Evolutionary conservation across 495 filamentous ascomycete genomes (phyloP), one percentile per base, ranked within the genome.

Genomic region (Neurospora sp.): DNA sequence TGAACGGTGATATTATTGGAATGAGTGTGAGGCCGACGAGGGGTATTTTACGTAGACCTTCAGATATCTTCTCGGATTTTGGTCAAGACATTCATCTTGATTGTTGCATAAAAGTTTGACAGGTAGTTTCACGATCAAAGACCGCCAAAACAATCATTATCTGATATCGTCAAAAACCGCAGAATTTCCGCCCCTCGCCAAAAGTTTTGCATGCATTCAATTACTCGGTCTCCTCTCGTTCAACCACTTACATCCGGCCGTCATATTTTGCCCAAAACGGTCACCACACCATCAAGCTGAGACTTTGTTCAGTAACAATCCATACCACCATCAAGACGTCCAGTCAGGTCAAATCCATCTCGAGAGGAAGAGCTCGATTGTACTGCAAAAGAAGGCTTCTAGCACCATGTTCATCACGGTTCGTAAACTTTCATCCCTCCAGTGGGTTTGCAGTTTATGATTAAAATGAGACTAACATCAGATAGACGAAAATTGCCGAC

Each of bases 401-500:
- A 16, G 8, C 40, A 45, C 59, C 3, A 73, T 73, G 69, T 65
- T 70, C 27, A 71, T 53, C 9, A 31, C 65, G 12, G 71, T 68
- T 68, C 20, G 53, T 69, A 61, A 35, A 35, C 22, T 42, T 27
- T n/a, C 35, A 41, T 40, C 20, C 18, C 16, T 42, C 68, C 35
- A 16, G 12, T 69, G 31, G 2, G 68, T 41, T 12, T 40, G 68
- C 35, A 4, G 22, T n/a, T 12, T 4, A 6, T 37, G 20, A 37
- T 61, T 12, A 16, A 12, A 27, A 35, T 31, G 2, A 35, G 53
- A 42, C 31, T 61, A 18, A 42, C n/a, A n/a, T 8, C n/a, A 35
- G 0, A 18, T 39, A 89, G 87, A 87, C 87, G 39, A 88, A 93
- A 47, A 89, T 99, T 75, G 89, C 92, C 73, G 96, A 99, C 85